Percentiles rank a stretch among this genome's conserved stretches.
phyloP scores from a whole-genome alignment of 2,329 filamentous ascomycete species.

The Claviceps pusilla region DNA sequence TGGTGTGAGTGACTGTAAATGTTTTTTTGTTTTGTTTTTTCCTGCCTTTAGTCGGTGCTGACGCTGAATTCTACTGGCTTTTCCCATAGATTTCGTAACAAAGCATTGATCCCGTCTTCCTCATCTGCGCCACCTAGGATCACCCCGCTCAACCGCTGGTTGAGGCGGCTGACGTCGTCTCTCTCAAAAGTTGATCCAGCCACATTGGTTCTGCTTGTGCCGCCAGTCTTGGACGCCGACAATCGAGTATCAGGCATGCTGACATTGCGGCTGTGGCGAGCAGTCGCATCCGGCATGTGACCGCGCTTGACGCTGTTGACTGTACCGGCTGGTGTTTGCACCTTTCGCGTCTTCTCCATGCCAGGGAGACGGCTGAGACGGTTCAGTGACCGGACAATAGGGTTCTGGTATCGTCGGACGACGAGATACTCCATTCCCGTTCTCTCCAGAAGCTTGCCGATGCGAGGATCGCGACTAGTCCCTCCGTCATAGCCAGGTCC shows the following conservation, averaged over 20 bases:
- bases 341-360: conserved; percentile 31
- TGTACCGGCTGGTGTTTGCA: conserved; percentile 23
- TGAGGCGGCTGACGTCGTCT: conserved; percentile 27
- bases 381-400: conserved; percentile 46
- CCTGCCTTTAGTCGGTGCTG: conserved; percentile 20
- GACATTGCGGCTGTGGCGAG: conserved; percentile 23
- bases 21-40: not conserved
- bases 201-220: conserved; percentile 24
- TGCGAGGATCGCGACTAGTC: conserved; percentile 42
- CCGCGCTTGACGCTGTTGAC: conserved; percentile 24
- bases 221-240: conserved; percentile 17
- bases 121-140: conserved; percentile 34
- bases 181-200: conserved; percentile 30
- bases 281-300: conserved; percentile 11
- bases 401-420: conserved; percentile 56
- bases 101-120: conserved; percentile 33
- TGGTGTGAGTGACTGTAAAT: not conserved
- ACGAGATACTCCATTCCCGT: conserved; percentile 62
- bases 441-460: conserved; percentile 50
- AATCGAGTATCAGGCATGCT: conserved; percentile 23
- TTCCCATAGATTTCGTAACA: conserved; percentile 47
- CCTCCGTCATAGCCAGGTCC: conserved; percentile 39
- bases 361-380: conserved; percentile 32
- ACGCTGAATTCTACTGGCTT: conserved; percentile 43
- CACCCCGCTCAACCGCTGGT: conserved; percentile 32